These are phyloP conservation scores for Magnolia changhungtana DNA, from an alignment of 164 flowering plant genomes.

Conservation along the genomic window DNA sequence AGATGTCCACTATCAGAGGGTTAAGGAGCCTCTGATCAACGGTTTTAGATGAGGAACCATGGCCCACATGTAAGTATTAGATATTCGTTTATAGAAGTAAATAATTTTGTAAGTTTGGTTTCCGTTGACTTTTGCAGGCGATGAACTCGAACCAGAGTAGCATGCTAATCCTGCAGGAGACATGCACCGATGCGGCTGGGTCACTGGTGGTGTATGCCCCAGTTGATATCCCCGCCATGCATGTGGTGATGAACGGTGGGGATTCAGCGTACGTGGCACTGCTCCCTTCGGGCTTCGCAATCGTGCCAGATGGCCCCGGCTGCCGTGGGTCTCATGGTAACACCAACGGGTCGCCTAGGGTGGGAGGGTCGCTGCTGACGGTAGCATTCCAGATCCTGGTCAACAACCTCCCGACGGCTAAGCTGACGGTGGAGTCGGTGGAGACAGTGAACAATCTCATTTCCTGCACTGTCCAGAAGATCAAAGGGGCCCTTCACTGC, in stretches of 20 bases:
- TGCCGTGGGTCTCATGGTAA: slow-evolving; percentile 20
- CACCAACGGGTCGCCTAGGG: slow-evolving; percentile 16
- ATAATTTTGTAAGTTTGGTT: no score
- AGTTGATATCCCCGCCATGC: slow-evolving; percentile 95
- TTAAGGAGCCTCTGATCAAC: no score
- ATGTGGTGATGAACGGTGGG: slow-evolving; percentile 95
- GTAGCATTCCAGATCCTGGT: slow-evolving; percentile 95
- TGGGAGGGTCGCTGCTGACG: slow-evolving; percentile 77
- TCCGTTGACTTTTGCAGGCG: slow-evolving; percentile 42
- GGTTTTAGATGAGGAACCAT: no score
- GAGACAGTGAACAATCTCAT: slow-evolving; percentile 95
- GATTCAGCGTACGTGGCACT: slow-evolving; percentile 93
- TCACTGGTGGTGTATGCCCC: slow-evolving; percentile 97
- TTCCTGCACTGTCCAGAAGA: slow-evolving; percentile 93
- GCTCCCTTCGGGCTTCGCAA: slow-evolving; percentile 86
- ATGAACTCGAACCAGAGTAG: slow-evolving; percentile 85
- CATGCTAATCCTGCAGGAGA: slow-evolving; percentile 92
- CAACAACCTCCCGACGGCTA: slow-evolving; percentile 87
- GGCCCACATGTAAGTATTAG: no score
- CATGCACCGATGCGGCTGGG: slow-evolving; percentile 82
- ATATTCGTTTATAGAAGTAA: no score
- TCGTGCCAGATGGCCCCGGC: slow-evolving; percentile 75
- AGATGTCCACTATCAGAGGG: no score
- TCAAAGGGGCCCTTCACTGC: slow-evolving; percentile 85
- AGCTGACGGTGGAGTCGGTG: slow-evolving; percentile 92